These are phyloP conservation scores for Candida ascalaphidarum DNA, from an alignment of 805 yeast genomes.

Conservation along the genomic window DNA sequence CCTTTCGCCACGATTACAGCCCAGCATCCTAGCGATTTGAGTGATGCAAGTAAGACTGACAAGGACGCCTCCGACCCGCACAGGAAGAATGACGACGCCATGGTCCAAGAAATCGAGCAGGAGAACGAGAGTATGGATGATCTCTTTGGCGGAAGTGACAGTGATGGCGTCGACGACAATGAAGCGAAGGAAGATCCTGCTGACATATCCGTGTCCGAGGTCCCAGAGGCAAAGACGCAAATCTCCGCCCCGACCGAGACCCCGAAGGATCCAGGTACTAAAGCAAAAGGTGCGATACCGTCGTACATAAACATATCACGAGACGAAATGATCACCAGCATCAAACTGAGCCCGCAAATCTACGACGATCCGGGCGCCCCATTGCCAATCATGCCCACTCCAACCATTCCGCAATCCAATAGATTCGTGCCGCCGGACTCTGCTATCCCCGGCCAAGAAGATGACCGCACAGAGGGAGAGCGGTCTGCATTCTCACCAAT, in stretches of 20 bases:
- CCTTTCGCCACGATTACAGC: too few species aligned
- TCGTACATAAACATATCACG: constrained; percentile 43
- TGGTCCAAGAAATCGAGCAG: constrained; percentile 1
- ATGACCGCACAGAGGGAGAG: constrained; percentile 1
- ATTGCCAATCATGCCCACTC: constrained; percentile 47
- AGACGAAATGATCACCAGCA: constrained; percentile 49
- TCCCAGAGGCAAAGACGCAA: constrained; percentile 1
- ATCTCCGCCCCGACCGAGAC: constrained; percentile 1
- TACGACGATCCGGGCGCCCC: constrained; percentile 85
- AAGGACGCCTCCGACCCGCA: too few species aligned
- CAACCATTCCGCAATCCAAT: constrained; percentile 23
- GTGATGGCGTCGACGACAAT: background rate
- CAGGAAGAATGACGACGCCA: constrained; percentile 1
- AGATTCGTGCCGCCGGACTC: too few species aligned
- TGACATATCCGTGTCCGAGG: background rate
- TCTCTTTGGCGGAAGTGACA: constrained; percentile 1
- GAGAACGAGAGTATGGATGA: constrained; percentile 2
- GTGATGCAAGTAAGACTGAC: too few species aligned
- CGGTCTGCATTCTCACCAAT: constrained; percentile 77
- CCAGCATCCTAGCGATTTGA: too few species aligned
- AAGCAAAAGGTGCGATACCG: too few species aligned
- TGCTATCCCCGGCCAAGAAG: background rate
- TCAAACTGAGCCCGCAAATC: constrained; percentile 3
- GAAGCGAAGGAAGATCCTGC: background rate
- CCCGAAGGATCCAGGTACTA: too few species aligned